Conservation (phyloP, 768 basidiomycete species). For the Botryobasidium botryosum region DNA sequence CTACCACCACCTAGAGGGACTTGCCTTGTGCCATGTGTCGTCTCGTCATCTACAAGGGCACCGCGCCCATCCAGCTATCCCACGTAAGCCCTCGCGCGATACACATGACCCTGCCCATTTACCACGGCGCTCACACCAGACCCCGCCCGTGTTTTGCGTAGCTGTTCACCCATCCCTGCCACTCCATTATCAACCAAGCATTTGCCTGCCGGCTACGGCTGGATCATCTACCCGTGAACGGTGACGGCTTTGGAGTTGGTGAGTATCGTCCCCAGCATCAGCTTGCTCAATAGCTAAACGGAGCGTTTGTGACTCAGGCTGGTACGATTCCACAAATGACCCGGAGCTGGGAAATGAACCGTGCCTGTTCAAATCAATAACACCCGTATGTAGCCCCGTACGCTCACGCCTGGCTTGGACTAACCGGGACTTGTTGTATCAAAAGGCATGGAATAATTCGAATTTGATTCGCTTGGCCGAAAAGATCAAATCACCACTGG, state of each 20-base stretch:
- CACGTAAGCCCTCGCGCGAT: too few species aligned
- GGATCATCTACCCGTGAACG: constrained; percentile 76
- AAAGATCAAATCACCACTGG: constrained; percentile 90
- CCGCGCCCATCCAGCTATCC: constrained; percentile 77
- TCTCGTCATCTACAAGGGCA: constrained; percentile 91
- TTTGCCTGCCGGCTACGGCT: constrained; percentile 83
- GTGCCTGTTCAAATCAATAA: constrained; percentile 90
- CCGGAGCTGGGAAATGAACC: constrained; percentile 74
- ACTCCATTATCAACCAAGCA: constrained; percentile 95
- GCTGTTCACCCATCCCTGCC: constrained; percentile 85
- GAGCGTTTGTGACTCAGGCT: constrained; percentile 33
- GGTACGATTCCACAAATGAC: constrained; percentile 82
- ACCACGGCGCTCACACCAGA: background rate
- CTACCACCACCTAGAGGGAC: too few species aligned
- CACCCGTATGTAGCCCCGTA: constrained; percentile 43
- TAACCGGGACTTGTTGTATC: background rate
- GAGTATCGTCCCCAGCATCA: constrained; percentile 16
- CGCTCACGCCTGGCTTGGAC: background rate
- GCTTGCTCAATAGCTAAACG: background rate
- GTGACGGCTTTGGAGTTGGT: constrained; percentile 95
- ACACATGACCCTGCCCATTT: constrained; percentile 9
- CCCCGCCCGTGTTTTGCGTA: constrained; percentile 17
- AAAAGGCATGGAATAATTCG: constrained; percentile 88
- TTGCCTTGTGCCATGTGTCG: too few species aligned
- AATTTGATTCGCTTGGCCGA: constrained; percentile 89